These are phyloP conservation scores for Talaromyces sp. DNA, from an alignment of 2,329 filamentous ascomycete species.

Conservation along the genomic window DNA sequence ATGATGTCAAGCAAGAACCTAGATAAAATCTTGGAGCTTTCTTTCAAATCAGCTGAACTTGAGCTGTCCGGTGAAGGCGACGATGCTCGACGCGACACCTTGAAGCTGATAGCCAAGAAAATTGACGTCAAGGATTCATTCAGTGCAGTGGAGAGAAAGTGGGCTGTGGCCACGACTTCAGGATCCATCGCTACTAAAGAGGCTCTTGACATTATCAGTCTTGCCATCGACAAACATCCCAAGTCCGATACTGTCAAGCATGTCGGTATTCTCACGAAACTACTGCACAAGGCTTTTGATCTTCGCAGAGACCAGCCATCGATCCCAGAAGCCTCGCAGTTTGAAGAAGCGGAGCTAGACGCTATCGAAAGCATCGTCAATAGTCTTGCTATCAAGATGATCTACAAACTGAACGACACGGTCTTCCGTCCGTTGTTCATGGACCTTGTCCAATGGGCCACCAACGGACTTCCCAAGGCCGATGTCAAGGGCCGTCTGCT, in stretches of 20 bases:
- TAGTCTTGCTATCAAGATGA: slow-evolving; percentile 75
- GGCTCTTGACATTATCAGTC: slow-evolving; percentile 62
- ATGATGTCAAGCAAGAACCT: slow-evolving; percentile 77
- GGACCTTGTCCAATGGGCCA: slow-evolving; percentile 76
- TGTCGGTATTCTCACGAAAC: slow-evolving; percentile 58
- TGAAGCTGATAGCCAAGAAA: slow-evolving; percentile 69
- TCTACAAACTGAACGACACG: slow-evolving; percentile 93
- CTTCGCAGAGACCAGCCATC: slow-evolving; percentile 36
- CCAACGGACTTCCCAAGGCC: slow-evolving; percentile 54
- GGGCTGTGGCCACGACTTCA: slow-evolving; percentile 56
- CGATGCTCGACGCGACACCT: slow-evolving; percentile 61
- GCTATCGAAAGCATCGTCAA: slow-evolving; percentile 61
- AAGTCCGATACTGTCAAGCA: slow-evolving; percentile 77
- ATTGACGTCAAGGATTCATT: slow-evolving; percentile 74
- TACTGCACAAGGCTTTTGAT: slow-evolving; percentile 51
- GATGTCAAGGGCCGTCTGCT: slow-evolving; percentile 53
- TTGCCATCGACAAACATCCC: slow-evolving; percentile 67
- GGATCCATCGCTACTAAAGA: slow-evolving; percentile 63
- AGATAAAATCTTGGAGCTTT: slow-evolving; percentile 64
- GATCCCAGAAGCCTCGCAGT: slow-evolving; percentile 23
- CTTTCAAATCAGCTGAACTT: slow-evolving; percentile 63
- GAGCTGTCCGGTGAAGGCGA: slow-evolving; percentile 57
- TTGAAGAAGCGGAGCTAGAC: slow-evolving; percentile 44
- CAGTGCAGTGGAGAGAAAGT: slow-evolving; percentile 64
- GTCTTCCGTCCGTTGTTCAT: slow-evolving; percentile 89